Conservation (phyloP, 2,329 filamentous ascomycete species). For the Aspergillus chevalieri region DNA sequence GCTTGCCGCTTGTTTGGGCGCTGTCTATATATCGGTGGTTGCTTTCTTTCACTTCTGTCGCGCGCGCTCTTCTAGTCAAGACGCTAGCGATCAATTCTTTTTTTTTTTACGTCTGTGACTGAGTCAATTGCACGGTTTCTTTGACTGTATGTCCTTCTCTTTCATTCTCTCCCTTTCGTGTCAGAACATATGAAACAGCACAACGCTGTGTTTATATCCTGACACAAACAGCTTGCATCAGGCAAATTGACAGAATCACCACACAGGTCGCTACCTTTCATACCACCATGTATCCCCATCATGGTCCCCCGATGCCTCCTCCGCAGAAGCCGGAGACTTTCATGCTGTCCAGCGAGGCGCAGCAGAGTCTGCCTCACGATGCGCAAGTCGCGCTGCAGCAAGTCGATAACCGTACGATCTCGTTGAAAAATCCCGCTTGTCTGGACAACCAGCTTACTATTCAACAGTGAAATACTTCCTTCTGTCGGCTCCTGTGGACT, state of each 20-base stretch:
- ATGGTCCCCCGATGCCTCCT: constrained; percentile 74
- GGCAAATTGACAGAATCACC: not conserved
- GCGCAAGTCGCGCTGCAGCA: constrained; percentile 96
- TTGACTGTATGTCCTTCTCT: constrained; percentile 8
- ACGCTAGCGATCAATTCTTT: constrained; percentile 2
- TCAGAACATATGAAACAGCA: not conserved
- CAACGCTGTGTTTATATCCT: not conserved
- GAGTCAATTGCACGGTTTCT: constrained; percentile 9
- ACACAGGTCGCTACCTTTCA: constrained; percentile 5
- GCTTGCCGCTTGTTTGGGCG: constrained; percentile 2
- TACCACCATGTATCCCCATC: constrained; percentile 67
- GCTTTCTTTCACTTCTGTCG: not conserved
- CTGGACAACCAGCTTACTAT: constrained; percentile 9
- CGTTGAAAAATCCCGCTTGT: not conserved
- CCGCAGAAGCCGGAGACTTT: constrained; percentile 98
- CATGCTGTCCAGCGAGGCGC: constrained; percentile 93
- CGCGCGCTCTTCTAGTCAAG: constrained; percentile 1
- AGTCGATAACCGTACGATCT: constrained; percentile 83
- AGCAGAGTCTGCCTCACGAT: constrained; percentile 92
- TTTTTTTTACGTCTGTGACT: constrained; percentile 7
- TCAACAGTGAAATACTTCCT: constrained; percentile 93
- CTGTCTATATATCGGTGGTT: constrained; percentile 1
- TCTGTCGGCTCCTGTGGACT: constrained; percentile 96
- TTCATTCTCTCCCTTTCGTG: constrained; percentile 1
- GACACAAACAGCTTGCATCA: not conserved